Conservation (phyloP, 2,329 filamentous ascomycete genomes). For the Ophioceras dolichostomum region DNA sequence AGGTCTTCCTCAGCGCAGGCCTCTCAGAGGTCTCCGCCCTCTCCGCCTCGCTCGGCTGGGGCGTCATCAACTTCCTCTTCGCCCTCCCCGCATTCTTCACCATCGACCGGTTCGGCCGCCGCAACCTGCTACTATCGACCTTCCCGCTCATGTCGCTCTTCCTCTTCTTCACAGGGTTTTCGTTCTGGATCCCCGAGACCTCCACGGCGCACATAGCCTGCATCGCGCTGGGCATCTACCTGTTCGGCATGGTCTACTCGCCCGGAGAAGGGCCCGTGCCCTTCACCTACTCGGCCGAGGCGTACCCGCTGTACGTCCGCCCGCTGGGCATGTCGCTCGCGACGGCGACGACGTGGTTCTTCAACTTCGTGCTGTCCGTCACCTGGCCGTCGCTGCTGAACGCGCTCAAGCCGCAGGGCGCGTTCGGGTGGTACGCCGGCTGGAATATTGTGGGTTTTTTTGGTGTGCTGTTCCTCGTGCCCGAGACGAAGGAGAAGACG, state of each 20-base stretch:
- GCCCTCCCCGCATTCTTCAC: constrained; percentile 51
- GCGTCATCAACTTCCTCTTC: constrained; percentile 53
- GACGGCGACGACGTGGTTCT: constrained; percentile 38
- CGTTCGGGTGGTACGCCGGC: constrained; percentile 34
- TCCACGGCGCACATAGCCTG: constrained; percentile 26
- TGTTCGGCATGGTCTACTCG: constrained; percentile 37
- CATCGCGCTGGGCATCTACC: constrained; percentile 34
- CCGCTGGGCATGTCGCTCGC: constrained; percentile 49
- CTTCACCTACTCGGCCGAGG: constrained; percentile 56
- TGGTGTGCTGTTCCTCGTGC: constrained; percentile 23
- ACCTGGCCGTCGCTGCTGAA: constrained; percentile 33
- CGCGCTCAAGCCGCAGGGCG: constrained; percentile 32
- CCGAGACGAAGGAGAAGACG: constrained; percentile 26
- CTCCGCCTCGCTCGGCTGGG: constrained; percentile 49
- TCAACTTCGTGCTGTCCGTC: constrained; percentile 26
- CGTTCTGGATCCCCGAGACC: constrained; percentile 27
- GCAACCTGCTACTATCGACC: constrained; percentile 49
- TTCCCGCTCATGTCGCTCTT: constrained; percentile 51
- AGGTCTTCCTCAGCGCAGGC: constrained; percentile 45
- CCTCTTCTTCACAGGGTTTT: constrained; percentile 33
- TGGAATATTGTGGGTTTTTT: constrained; percentile 36
- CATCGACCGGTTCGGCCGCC: constrained; percentile 56
- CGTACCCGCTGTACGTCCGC: constrained; percentile 51
- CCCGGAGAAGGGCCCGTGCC: constrained; percentile 52
- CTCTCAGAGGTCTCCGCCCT: constrained; percentile 39